phyloP scores from a whole-genome alignment of 2,329 filamentous ascomycete species.

The Diaporthe amygdali region DNA sequence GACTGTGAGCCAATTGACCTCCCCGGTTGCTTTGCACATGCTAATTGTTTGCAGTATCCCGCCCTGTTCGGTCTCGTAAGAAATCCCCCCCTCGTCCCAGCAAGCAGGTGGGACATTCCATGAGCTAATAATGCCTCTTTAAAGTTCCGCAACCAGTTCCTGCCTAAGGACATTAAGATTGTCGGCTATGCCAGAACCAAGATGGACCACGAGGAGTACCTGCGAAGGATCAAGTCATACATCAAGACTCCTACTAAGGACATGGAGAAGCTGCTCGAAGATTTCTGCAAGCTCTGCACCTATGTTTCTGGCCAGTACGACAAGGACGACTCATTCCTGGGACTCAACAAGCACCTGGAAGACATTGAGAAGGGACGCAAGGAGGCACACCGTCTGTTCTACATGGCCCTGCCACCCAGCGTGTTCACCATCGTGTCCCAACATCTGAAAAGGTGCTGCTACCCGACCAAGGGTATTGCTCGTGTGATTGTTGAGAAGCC shows the following conservation, averaged over 20 bases:
- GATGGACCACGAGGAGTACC: slow-evolving; percentile 97
- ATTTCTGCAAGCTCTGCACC: slow-evolving; percentile 86
- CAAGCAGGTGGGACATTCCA: not conserved
- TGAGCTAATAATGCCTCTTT: slow-evolving; percentile 26
- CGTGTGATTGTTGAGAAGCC: slow-evolving; percentile 99
- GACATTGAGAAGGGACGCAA: slow-evolving; percentile 81
- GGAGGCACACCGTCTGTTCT: slow-evolving; percentile 93
- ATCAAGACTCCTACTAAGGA: slow-evolving; percentile 99
- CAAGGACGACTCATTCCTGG: slow-evolving; percentile 90
- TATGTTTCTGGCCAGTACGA: slow-evolving; percentile 99
- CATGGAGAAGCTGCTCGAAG: slow-evolving; percentile 90
- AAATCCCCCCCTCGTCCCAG: slow-evolving; percentile 34
- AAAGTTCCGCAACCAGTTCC: slow-evolving; percentile 98
- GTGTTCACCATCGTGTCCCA: slow-evolving; percentile 98
- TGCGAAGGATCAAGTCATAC: slow-evolving; percentile 93
- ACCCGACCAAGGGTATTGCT: slow-evolving; percentile 87
- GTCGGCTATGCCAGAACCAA: slow-evolving; percentile 99
- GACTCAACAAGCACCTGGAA: slow-evolving; percentile 83
- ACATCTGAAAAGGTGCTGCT: slow-evolving; percentile 96
- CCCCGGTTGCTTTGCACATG: slow-evolving; percentile 26
- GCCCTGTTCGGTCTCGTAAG: slow-evolving; percentile 96
- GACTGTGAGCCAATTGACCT: slow-evolving; percentile 67
- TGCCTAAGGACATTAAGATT: slow-evolving; percentile 94
- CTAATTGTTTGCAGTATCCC: slow-evolving; percentile 72
- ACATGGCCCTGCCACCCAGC: slow-evolving; percentile 97